Evolutionary conservation across 129 eudicot genomes (phyloP), one percentile per base, ranked within the genome.

Genomic region (Chrysanthemum makinoi): DNA sequence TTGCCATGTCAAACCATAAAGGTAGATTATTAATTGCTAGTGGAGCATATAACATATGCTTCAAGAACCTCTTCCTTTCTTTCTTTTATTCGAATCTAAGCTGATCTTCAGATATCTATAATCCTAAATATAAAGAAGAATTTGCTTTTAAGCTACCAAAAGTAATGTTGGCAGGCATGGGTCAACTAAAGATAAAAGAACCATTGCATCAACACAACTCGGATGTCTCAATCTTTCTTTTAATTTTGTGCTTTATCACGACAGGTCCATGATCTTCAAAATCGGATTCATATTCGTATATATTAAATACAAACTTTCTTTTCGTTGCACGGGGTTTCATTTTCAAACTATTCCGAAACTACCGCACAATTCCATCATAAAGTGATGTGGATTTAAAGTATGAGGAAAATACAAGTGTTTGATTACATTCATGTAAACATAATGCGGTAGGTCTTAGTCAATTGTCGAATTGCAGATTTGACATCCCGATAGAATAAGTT

Each of bases 1-100:
- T 11, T 69, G 69, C n/a, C 63, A 16, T 62, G 49, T 26, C 30
- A 70, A 61, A 46, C 28, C 8, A 18, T 12, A n/a, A 62, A 69
- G 15, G 30, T 0, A 6, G 14, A 77, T 62, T 39, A 22, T 2
- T n/a, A n/a, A n/a, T n/a, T 70, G 71, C 33, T 70, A 63, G 81
- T 70, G 77, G 77, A 77, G 81, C 72, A 77, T 69, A 62, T 53
- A 70, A 20, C 75, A 39, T 77, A 62, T 77, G 76, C 76, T 70
- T 62, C 22, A 16, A 26, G 49, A 54, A 54, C 60, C 50, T 67
- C 66, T 43, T 65, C 22, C 55, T 68, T 51, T 20, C 65, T 69
- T 77, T 77, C 39, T 49, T 59, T 47, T 60, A 77, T 77, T 77
- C 75, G 80, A 53, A 77, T 70, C 81, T 4, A 60, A 61, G 17